Evolutionary conservation across 768 basidiomycete genomes (phyloP).

Genomic region (Mycena rosella): DNA sequence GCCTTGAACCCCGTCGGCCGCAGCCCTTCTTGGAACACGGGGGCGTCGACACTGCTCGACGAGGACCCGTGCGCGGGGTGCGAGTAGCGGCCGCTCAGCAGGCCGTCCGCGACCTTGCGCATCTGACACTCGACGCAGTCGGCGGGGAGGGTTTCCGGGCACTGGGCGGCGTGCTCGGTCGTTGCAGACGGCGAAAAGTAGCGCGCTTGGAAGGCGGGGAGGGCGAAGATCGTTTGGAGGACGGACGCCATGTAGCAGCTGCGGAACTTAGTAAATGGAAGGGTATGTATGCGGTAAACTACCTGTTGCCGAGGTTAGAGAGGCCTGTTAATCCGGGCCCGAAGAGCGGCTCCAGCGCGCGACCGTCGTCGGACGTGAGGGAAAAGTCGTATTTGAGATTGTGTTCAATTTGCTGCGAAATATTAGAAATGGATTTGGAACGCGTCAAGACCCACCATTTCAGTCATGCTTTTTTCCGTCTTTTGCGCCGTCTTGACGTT

Average conservation of each 20-base stretch:
- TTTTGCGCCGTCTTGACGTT: slow-evolving; percentile 85
- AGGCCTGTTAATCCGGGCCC: slow-evolving; percentile 93
- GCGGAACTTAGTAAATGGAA: not conserved
- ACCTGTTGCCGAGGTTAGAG: slow-evolving; percentile 92
- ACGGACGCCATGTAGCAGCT: slow-evolving; percentile 99
- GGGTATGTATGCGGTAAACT: not conserved
- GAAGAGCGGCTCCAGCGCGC: slow-evolving; percentile 88
- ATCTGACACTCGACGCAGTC: slow-evolving; percentile 96
- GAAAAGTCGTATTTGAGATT: slow-evolving; percentile 96
- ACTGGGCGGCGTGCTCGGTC: slow-evolving; percentile 67
- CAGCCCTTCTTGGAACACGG: slow-evolving; percentile 87
- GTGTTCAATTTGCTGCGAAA: slow-evolving; percentile 89
- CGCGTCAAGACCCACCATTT: slow-evolving; percentile 71
- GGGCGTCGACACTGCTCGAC: slow-evolving; percentile 48
- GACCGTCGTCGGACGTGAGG: slow-evolving; percentile 87
- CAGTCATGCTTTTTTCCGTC: slow-evolving; percentile 97
- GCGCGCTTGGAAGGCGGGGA: slow-evolving; percentile 80
- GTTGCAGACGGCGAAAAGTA: slow-evolving; percentile 61
- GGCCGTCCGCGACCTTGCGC: slow-evolving; percentile 91
- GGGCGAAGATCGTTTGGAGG: slow-evolving; percentile 86
- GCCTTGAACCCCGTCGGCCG: slow-evolving; percentile 88
- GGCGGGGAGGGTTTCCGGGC: slow-evolving; percentile 78
- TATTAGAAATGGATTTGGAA: not conserved
- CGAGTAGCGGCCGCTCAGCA: slow-evolving; percentile 93
- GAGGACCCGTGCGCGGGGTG: slow-evolving; percentile 59